These are phyloP conservation scores for Streptanthus diversifolius DNA, from an alignment of 345 rosid genomes.

Conservation along the genomic window DNA sequence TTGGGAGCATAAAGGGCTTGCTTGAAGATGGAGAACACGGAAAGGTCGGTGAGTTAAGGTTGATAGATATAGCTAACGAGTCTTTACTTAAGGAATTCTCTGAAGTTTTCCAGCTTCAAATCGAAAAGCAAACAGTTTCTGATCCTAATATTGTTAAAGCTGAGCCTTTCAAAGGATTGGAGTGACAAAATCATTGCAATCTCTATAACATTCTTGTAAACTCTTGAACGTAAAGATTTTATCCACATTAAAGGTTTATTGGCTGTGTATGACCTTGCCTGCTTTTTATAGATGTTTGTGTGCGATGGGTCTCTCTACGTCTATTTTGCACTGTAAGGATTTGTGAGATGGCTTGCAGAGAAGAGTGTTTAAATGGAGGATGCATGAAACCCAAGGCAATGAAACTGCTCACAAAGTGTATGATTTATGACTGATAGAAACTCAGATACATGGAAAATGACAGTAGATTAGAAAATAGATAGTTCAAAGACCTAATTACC, in stretches of 20 bases:
- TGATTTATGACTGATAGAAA: neutral
- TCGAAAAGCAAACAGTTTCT: conserved; percentile 28
- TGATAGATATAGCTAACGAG: conserved; percentile 43
- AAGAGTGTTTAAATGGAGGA: neutral
- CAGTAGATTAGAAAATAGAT: neutral
- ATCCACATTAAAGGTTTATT: neutral
- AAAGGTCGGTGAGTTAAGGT: conserved; percentile 24
- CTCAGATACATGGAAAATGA: conserved; percentile 4
- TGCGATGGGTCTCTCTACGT: conserved; percentile 11
- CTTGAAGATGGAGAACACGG: conserved; percentile 16
- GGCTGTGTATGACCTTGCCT: conserved; percentile 14
- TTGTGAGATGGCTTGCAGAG: conserved; percentile 3
- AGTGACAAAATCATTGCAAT: neutral
- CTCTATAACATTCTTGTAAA: conserved; percentile 13
- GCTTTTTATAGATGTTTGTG: conserved; percentile 12
- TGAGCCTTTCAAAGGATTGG: neutral
- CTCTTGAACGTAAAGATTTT: neutral
- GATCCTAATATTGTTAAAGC: conserved; percentile 14
- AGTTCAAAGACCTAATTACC: neutral
- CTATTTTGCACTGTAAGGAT: conserved; percentile 2
- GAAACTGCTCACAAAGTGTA: neutral
- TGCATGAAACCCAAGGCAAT: neutral
- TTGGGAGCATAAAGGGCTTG: conserved; percentile 64
- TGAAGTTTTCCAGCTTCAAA: conserved; percentile 58
- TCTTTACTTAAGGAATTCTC: conserved; percentile 63